Base-by-base conservation (phyloP, 441 rosid genomes). In the Populus trichocarpa region DNA sequence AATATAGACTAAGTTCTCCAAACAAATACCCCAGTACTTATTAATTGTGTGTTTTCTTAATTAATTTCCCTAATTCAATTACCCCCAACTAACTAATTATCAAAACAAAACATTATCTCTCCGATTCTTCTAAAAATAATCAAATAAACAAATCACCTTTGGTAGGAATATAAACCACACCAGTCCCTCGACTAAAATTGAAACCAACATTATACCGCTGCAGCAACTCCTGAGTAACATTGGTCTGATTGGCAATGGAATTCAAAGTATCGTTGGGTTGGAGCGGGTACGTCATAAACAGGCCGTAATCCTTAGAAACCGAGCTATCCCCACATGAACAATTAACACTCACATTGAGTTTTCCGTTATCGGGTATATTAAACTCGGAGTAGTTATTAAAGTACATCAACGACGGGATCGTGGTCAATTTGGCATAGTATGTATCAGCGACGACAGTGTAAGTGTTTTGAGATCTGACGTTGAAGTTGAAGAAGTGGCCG, bases 251-350 rank as follows among this genome's bases (percentile, higher is more conserved):
- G 0, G 91, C 89, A 20, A 92, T 20, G 23, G 76, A 40, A 2
- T 77, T 53, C 46, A 90, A 63, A 32, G 71, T 83, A 28, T 91
- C 92, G 10, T 50, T 86, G 0, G 83, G 79, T 75, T 86, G 86
- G 8, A 90, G 86, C 18, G 96, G 93, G 32, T 86, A 89, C 3
- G 93, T 88, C 14, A 77, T 16, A 70, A 91, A 90, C 81, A 91
- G 69, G 68, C 93, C 93, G 22, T 87, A 90, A 22, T 86, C 87
- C 74, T 77, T 83, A 1, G 90, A 89, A 33, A 87, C 77, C 2
- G 22, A 0, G 9, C 76, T 25, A 26, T 81, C 71, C 9, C 93
- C 93, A 64, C 96, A 91, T 2, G 96, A 91, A 80, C 96, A 91
- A 76, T 90, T 90, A 18, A 91, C 89, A 0, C 89, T 87, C 12